Conservation (phyloP, 495 filamentous ascomycete genomes). For the Glarea lozoyensis region DNA sequence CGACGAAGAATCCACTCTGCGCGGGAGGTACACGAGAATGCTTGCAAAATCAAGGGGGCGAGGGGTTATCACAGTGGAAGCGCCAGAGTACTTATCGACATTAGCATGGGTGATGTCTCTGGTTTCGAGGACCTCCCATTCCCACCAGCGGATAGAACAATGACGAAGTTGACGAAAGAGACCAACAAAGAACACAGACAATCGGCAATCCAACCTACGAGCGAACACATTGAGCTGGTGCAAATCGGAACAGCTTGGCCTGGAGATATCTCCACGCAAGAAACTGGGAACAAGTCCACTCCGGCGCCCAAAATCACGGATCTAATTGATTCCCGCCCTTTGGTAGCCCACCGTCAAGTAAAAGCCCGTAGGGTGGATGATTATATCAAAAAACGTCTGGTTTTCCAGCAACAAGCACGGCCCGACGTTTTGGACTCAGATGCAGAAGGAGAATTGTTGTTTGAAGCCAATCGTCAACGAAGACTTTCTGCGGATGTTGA, state of each 20-base stretch:
- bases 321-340: neutral
- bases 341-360: neutral
- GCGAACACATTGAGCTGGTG: neutral
- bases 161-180: neutral
- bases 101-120: conserved; percentile 14
- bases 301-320: neutral
- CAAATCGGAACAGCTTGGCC: no score
- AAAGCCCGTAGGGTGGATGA: no score
- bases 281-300: no score
- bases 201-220: neutral
- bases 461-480: conserved; percentile 13
- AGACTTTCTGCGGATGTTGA: conserved; percentile 9
- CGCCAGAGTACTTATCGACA: conserved; percentile 34
- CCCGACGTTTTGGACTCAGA: neutral
- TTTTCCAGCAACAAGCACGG: neutral
- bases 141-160: conserved; percentile 7
- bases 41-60: conserved; percentile 32
- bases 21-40: conserved; percentile 35
- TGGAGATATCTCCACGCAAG: no score
- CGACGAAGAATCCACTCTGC: conserved; percentile 39
- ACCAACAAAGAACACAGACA: neutral
- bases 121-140: conserved; percentile 11
- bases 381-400: neutral
- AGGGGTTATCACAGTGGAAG: conserved; percentile 31
- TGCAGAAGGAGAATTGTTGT: conserved; percentile 1